These are phyloP conservation scores for Fusarium sp. DNA, from an alignment of 2,329 filamentous ascomycete species.

Conservation along the genomic window DNA sequence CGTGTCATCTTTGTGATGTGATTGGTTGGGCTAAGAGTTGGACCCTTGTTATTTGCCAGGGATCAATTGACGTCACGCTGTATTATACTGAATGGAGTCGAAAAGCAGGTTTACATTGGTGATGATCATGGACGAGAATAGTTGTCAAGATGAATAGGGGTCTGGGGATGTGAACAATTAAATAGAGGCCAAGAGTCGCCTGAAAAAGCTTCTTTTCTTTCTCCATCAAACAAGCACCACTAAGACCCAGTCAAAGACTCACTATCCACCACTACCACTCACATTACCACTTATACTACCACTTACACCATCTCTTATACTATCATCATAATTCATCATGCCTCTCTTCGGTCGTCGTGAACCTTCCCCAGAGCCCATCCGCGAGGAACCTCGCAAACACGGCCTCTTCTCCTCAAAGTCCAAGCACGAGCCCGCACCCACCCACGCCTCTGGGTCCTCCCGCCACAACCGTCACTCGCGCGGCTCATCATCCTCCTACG, in stretches of 20 bases:
- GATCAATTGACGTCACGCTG: constrained; percentile 34
- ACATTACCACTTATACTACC: no score
- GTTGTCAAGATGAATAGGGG: neutral
- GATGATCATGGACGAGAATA: constrained; percentile 13
- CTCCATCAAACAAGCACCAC: constrained; percentile 16
- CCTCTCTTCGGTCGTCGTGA: constrained; percentile 49
- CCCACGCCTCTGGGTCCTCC: constrained; percentile 43
- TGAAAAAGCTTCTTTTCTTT: constrained; percentile 19
- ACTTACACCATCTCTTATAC: neutral
- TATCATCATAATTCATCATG: constrained; percentile 40
- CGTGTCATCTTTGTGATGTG: constrained; percentile 25
- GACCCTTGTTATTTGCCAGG: constrained; percentile 20
- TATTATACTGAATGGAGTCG: neutral
- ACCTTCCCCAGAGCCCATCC: constrained; percentile 49
- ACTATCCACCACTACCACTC: neutral
- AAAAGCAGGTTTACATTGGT: constrained; percentile 36
- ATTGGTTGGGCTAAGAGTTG: constrained; percentile 20
- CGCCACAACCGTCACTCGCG: constrained; percentile 14
- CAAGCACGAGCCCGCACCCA: constrained; percentile 46
- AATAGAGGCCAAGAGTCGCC: constrained; percentile 38
- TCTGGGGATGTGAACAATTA: neutral
- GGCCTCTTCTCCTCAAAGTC: constrained; percentile 50
- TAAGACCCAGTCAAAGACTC: neutral
- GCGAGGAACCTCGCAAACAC: constrained; percentile 46
- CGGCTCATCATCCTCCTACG: constrained; percentile 18